These are phyloP conservation scores for Pholiota molesta DNA, from an alignment of 768 basidiomycete species.

Conservation along the genomic window DNA sequence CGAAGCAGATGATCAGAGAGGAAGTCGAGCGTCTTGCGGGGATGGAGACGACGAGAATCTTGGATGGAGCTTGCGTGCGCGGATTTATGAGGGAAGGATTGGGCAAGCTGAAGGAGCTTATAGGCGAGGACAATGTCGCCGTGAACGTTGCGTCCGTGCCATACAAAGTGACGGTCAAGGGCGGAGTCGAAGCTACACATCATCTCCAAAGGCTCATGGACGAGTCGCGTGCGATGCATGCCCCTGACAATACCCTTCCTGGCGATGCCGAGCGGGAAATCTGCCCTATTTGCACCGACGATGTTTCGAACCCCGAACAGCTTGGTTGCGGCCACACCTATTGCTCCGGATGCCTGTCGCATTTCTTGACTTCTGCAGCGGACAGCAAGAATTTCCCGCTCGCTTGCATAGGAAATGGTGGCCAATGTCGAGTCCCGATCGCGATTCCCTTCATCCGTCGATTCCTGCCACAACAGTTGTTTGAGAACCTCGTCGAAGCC, in stretches of 20 bases:
- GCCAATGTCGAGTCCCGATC: conserved; percentile 54
- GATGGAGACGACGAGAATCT: conserved; percentile 26
- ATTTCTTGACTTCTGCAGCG: conserved; percentile 45
- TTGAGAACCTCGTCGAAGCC: conserved; percentile 54
- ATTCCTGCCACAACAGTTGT: conserved; percentile 52
- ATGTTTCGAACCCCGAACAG: conserved; percentile 40
- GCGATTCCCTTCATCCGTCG: conserved; percentile 54
- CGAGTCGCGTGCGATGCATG: conserved; percentile 32
- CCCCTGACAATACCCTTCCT: conserved; percentile 4
- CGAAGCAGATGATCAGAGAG: conserved; percentile 44
- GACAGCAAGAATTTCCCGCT: conserved; percentile 58
- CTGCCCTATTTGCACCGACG: conserved; percentile 62
- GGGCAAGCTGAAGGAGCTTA: conserved; percentile 48
- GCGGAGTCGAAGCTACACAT: conserved; percentile 58
- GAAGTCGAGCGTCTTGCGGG: conserved; percentile 52
- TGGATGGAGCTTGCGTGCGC: conserved; percentile 44
- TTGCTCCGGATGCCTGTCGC: conserved; percentile 50
- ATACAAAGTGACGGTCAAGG: conserved; percentile 51
- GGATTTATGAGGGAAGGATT: conserved; percentile 57
- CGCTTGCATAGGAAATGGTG: conserved; percentile 63
- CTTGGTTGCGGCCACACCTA: conserved; percentile 54
- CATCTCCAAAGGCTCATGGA: conserved; percentile 46
- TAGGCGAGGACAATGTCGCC: conserved; percentile 56
- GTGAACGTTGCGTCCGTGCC: conserved; percentile 41
- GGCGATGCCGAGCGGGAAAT: conserved; percentile 16